Evolutionary conservation across 768 basidiomycete species (phyloP).

Genomic region (Naganishia kalamii): DNA sequence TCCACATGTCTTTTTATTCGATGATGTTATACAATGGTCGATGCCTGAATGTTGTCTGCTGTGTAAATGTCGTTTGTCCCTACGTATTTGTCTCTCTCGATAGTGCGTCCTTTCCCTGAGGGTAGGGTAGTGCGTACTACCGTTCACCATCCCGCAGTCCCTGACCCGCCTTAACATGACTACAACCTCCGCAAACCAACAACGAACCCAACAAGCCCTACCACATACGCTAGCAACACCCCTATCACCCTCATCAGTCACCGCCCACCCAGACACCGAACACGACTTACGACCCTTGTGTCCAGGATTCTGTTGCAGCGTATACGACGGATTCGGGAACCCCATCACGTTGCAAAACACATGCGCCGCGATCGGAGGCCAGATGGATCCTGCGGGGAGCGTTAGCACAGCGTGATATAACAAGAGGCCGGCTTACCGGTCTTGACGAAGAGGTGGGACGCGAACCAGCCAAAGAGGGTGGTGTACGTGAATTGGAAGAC

Average conservation of each 20-base stretch:
- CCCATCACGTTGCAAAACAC: conserved; percentile 94
- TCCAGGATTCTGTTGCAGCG: conserved; percentile 55
- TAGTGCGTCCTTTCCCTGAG: neutral
- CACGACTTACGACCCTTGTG: conserved; percentile 53
- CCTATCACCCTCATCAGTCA: neutral
- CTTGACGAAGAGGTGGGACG: conserved; percentile 75
- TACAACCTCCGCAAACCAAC: conserved; percentile 48
- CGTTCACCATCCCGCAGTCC: too few relatives aligned
- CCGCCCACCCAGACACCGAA: conserved; percentile 8
- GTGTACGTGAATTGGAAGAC: conserved; percentile 87
- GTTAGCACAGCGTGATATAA: neutral
- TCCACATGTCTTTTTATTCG: conserved; percentile 3
- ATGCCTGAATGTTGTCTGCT: neutral
- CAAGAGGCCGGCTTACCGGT: conserved; percentile 52
- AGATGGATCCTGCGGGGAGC: conserved; percentile 53
- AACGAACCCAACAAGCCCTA: conserved; percentile 59
- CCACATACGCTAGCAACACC: conserved; percentile 50
- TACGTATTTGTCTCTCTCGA: too few relatives aligned
- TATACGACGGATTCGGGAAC: conserved; percentile 61
- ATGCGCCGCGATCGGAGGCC: conserved; percentile 72
- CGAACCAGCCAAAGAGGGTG: conserved; percentile 83
- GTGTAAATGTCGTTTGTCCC: too few relatives aligned
- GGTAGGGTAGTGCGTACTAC: too few relatives aligned
- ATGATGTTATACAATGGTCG: too few relatives aligned
- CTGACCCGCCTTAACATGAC: too few relatives aligned